Base-by-base conservation (phyloP, 2,329 filamentous ascomycete genomes). In the Diplodia seriata region DNA sequence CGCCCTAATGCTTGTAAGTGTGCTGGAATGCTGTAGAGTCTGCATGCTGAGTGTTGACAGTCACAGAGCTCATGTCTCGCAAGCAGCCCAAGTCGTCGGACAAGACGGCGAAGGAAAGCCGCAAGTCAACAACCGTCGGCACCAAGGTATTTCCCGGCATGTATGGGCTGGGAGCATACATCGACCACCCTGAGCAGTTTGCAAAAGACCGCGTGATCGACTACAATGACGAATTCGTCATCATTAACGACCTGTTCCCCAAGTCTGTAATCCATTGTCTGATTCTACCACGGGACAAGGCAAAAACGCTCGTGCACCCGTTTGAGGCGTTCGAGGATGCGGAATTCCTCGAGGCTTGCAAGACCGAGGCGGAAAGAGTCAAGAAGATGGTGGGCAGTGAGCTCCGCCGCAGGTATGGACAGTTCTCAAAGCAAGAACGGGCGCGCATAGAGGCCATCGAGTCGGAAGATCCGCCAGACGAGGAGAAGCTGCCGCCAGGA, bases 211-310 rank as follows among this genome's bases (percentile, higher is more conserved):
- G 85, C 9, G 86, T 93, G 1, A 83, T 95, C 66, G 89, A 88
- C 74, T 83, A 89, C 78, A 87, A 87, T 71, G 83, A 86, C n/a
- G 81, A 88, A 69, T 92, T 90, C 71, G 91, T 94, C 62, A 86
- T 89, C 23, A 91, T 98, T 77, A 85, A 90, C 73, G 95, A 99
- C 81, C 83, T 88, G 70, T 99, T 88, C 76, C 94, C 95, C 9
- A 99, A 98, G 79, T 87, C 91, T 3, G 88, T 87, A 3, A 84
- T 97, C 4, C 95, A 99, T 81, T 85, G 92, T 1, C 90, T 99
- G 2, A 87, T 98, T n/a, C 87, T 98, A 5, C 92, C 94, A 7
- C 90, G 94, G 61, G 87, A 90, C 50, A 75, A 83, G 0, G 74
- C 77, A 2, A 87, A 89, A 75, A 87, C 84, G 72, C 80, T 84